Base-by-base conservation (phyloP, 352 stramenopile genomes). In the Phytopythium montanum region DNA sequence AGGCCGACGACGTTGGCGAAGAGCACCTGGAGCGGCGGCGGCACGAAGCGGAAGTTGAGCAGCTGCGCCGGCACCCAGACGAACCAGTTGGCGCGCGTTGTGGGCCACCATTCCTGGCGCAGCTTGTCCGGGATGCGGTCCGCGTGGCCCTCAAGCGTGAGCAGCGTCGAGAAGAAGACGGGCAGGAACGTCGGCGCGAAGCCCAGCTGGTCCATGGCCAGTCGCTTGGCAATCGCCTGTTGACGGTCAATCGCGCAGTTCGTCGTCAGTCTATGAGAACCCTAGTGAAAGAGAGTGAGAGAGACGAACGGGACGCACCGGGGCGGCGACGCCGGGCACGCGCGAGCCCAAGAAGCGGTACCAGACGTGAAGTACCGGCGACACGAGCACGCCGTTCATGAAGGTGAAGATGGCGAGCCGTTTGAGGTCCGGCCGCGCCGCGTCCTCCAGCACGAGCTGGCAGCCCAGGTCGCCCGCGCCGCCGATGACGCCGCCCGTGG, bases 41-140 rank as follows among this genome's bases (percentile, higher is more conserved):
- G 81, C 49, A 94, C 83, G 51, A 94, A 86, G 59, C 76, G 75
- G 61, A 94, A 92, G 64, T 94, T 94, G 63, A 90, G 44, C 36
- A 92, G 67, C 70, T 94, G 82, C 5, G 85, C 85, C 0, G 85
- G 85, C 36, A 94, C 79, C 85, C 85, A 94, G 31, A 94, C 76
- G 36, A 66, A 61, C 85, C 85, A 94, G 69, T 94, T 94, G 61
- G 82, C 68, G 69, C 91, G 76, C 33, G 80, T 74, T 3, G 82
- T 72, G 6, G 81, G 65, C 85, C 85, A 94, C 85, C 85, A 94
- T n/a, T 94, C 83, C 23, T 66, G 56, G 0, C 50, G 60, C n/a
- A 94, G 60, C 59, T 92, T 92, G 56, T 80, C 71, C 7, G 70
- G 72, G 52, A 94, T 81, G 13, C 68, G 66, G 29, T 79, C 59